Evolutionary conservation across 208 protist genomes (phyloP).

Genomic region (Herpetomonas samuelpessoai): DNA sequence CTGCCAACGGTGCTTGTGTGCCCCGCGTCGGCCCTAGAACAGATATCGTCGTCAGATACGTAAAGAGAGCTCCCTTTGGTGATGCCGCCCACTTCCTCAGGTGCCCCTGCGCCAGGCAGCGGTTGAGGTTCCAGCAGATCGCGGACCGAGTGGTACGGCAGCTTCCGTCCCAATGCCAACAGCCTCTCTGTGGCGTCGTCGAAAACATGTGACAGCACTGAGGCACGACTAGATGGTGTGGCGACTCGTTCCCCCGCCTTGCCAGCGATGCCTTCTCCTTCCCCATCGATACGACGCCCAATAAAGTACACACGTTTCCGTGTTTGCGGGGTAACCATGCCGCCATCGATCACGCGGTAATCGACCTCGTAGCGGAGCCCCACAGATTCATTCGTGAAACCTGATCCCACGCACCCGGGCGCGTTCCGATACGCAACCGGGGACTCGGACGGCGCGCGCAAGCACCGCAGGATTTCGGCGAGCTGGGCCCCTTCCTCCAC

Average conservation of each 20-base stretch:
- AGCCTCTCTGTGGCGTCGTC: conserved; percentile 11
- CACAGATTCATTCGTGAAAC: not conserved
- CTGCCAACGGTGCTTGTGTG: not conserved
- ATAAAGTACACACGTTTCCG: conserved; percentile 66
- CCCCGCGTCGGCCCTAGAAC: too few relatives aligned
- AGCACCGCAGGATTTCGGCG: conserved; percentile 24
- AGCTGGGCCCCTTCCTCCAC: conserved; percentile 50
- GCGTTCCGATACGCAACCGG: not conserved
- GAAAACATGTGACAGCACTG: too few relatives aligned
- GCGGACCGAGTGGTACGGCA: conserved; percentile 9
- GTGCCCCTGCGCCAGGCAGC: conserved; percentile 1
- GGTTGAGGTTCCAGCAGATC: not conserved
- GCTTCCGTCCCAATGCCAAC: conserved; percentile 3
- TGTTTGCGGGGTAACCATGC: conserved; percentile 54
- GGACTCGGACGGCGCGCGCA: conserved; percentile 17
- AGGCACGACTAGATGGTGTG: too few relatives aligned
- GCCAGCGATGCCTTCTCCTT: not conserved
- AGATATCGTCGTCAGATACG: too few relatives aligned
- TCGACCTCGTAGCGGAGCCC: conserved; percentile 24
- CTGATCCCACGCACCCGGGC: not conserved
- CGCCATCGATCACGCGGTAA: conserved; percentile 49
- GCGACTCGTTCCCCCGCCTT: not conserved
- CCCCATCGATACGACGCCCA: conserved; percentile 26
- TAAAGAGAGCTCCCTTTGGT: too few relatives aligned
- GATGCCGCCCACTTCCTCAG: not conserved